Conservation (phyloP, 176 grass and related monocot species). For the Oryza officinalis region DNA sequence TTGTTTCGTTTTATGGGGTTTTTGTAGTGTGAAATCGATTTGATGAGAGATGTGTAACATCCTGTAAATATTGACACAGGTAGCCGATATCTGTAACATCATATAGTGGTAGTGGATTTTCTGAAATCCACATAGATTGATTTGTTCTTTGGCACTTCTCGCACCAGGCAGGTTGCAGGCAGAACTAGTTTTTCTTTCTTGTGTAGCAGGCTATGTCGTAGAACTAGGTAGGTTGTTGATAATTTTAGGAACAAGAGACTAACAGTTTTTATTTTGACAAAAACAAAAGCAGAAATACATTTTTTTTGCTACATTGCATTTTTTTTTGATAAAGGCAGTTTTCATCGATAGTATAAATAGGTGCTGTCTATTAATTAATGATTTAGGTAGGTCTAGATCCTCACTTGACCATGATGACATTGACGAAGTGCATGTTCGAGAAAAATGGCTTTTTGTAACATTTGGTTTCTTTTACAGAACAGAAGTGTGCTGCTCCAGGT, state of each 20-base stretch:
- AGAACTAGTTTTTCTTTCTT: neutral
- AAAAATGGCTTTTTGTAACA: too few relatives aligned
- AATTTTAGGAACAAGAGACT: neutral
- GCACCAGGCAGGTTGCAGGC: neutral
- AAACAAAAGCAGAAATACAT: neutral
- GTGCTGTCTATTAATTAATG: neutral
- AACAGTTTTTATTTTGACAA: neutral
- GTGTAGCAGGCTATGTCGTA: too few relatives aligned
- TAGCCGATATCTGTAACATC: slow-evolving; percentile 43
- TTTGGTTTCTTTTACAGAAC: too few relatives aligned
- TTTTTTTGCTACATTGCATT: neutral
- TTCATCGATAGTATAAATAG: neutral
- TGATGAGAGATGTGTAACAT: slow-evolving; percentile 31
- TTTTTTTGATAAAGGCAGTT: too few relatives aligned
- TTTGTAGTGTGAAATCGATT: slow-evolving; percentile 44
- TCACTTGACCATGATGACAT: neutral
- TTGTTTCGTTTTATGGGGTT: slow-evolving; percentile 39
- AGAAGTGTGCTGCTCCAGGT: too few relatives aligned
- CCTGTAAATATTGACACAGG: slow-evolving; percentile 52
- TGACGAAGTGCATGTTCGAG: neutral
- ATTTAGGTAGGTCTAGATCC: neutral
- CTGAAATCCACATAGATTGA: slow-evolving; percentile 32
- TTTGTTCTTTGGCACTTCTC: slow-evolving; percentile 27
- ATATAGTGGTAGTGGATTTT: slow-evolving; percentile 33
- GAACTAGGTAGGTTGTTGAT: neutral